A percentile compares a stretch with the other conserved stretches of the same genome.
These are phyloP conservation scores for Diutina scorzettiae DNA, from an alignment of 1,139 yeast genomes.

Conservation along the genomic window DNA sequence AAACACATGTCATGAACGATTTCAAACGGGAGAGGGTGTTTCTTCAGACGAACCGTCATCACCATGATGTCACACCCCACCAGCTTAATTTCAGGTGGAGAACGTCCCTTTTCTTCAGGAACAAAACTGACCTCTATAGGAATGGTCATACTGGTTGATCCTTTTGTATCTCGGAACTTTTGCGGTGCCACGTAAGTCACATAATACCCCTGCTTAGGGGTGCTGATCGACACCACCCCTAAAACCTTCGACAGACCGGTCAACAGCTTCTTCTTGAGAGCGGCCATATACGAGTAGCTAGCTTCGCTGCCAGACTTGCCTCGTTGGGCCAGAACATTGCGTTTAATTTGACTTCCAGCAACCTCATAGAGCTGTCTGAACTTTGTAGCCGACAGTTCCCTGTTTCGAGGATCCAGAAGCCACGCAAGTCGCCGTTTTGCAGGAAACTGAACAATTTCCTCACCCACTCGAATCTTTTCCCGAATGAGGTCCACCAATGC, in stretches of 20 bases:
- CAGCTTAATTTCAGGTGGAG: constrained; percentile 21
- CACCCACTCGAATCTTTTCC: constrained; percentile 21
- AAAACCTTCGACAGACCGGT: constrained; percentile 22
- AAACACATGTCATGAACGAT: constrained; percentile 29
- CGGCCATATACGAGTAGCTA: constrained; percentile 21
- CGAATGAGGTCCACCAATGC: constrained; percentile 26
- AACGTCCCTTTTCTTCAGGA: constrained; percentile 14
- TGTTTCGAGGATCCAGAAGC: constrained; percentile 12
- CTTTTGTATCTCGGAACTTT: constrained; percentile 12
- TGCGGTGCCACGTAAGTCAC: constrained; percentile 25
- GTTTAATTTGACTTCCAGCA: constrained; percentile 13
- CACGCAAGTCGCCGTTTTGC: not conserved
- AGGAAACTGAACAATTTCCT: constrained; percentile 10
- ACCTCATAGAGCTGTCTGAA: constrained; percentile 24
- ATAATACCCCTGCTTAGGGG: constrained; percentile 22
- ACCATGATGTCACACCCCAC: constrained; percentile 22
- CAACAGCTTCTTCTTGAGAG: constrained; percentile 25
- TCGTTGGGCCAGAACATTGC: constrained; percentile 12
- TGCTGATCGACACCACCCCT: constrained; percentile 26
- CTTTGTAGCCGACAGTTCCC: constrained; percentile 12
- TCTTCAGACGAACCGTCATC: constrained; percentile 21
- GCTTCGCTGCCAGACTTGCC: constrained; percentile 12
- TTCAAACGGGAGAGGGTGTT: constrained; percentile 26
- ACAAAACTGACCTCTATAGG: constrained; percentile 26
- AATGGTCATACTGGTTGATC: constrained; percentile 16